Evolutionary conservation across 176 grass and related monocot species (phyloP), one percentile per base, ranked within the genome.

Genomic region (Musa beccarii): DNA sequence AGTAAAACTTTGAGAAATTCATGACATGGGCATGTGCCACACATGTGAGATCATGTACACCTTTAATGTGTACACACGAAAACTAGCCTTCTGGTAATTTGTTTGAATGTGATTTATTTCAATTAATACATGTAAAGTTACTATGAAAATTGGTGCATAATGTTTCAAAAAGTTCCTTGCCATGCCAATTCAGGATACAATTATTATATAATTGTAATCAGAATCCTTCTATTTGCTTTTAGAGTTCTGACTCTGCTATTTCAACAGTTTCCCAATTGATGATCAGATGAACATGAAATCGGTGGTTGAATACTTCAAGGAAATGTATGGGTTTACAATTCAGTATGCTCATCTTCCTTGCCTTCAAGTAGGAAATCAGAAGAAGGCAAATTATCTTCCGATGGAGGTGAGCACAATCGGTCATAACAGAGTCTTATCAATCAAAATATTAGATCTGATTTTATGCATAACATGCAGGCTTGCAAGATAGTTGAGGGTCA

Each of bases 231-330:
- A 55, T 52, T 70, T 65, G 57, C 6, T 55, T 68, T 28, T 71
- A 51, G 8, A 51, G 17, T 72, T 69, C 54, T 53, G 43, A 73
- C 3, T 65, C 55, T 73, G 12, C 15, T 51, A 53, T 73, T 53
- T 54, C 10, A 12, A 73, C 81, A 99, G 96, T 59, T 99, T 99
- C 57, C 96, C 96, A 19, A 88, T 99, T 43, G 96, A 99, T 83
- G 96, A 99, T 76, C 89, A 99, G 84, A 99, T 99, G 96, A 99
- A 99, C 75, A 99, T 99, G 96, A 99, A 99, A 82, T 99, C 91
- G 10, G 96, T 99, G 8, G 81, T 99, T 15, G 96, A 99, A 53
- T 99, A 99, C 82, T 99, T 99, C 86, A 89, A 95, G 80, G 96
- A 99, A 81, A 92, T 99, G 91, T 99, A 99, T 73, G 96, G 96